A percentile compares a stretch with the other conserved stretches of the same genome.
Conservation (phyloP, 2,329 filamentous ascomycete species). For the Colletotrichum sp. region DNA sequence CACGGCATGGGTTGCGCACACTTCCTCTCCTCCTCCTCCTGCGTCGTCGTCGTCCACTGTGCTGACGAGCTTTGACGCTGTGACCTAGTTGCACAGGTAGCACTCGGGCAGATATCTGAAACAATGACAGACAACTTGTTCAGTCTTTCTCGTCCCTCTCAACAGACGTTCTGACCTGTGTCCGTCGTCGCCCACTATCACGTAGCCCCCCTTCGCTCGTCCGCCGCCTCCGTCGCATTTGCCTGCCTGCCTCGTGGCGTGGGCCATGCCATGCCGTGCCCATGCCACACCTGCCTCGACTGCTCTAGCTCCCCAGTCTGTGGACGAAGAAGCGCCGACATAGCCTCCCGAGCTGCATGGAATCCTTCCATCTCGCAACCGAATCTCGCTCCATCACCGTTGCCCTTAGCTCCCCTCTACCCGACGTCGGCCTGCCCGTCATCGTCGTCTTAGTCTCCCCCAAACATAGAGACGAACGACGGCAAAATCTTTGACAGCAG, state of each 20-base stretch:
- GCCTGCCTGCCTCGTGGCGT: slow-evolving; percentile 4
- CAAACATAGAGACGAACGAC: not conserved
- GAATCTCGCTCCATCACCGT: slow-evolving; percentile 7
- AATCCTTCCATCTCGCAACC: slow-evolving; percentile 19
- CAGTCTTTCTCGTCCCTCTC: slow-evolving; percentile 8
- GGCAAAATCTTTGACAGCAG: not conserved
- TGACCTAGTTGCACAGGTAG: slow-evolving; percentile 10
- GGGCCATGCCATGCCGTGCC: not conserved
- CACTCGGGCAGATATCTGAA: slow-evolving; percentile 20
- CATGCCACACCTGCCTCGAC: slow-evolving; percentile 8
- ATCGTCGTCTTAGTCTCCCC: not conserved
- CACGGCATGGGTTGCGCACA: slow-evolving; percentile 4
- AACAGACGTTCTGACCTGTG: not conserved
- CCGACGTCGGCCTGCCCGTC: not conserved
- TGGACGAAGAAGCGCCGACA: slow-evolving; percentile 19
- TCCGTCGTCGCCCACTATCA: not conserved
- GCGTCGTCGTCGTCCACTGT: not conserved
- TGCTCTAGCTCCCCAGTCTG: slow-evolving; percentile 6
- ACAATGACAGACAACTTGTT: slow-evolving; percentile 22
- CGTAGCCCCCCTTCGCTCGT: not conserved
- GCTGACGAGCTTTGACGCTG: slow-evolving; percentile 10
- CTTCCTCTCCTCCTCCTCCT: not conserved
- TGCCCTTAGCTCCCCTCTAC: not conserved
- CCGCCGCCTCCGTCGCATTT: not conserved
- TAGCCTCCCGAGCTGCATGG: slow-evolving; percentile 18